Evolutionary conservation across 2,329 filamentous ascomycete species (phyloP), one percentile per base, ranked within the genome.

Genomic region (Daldinia eschscholtzii): DNA sequence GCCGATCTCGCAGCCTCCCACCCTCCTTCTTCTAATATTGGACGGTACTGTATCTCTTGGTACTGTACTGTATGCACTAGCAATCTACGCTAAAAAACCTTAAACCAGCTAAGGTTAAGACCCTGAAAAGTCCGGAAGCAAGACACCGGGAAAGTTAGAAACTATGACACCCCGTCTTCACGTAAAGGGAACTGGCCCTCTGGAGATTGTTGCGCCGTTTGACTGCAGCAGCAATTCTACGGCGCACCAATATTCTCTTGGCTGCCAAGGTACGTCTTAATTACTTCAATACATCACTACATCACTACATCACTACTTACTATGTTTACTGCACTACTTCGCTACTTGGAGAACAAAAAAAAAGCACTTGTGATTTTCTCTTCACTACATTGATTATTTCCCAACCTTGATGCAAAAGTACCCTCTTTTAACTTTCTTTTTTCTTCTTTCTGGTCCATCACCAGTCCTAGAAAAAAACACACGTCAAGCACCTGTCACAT

Each of bases 121-220:
- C 68, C 65, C 65, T 70, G 59, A 68, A 67, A 26, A 48, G 57
- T 61, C 64, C 57, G 64, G 56, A 64, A 61, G 39, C 68, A 68
- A 61, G 56, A 58, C 56, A 57, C 57, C 50, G 23, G n/a, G 13
- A 53, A n/a, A 18, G n/a, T 33, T 28, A 39, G 33, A 6, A 39
- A 61, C 48, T 48, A 72, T 72, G 70, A 72, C 67, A 68, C 70
- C 70, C 64, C 70, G 67, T 23, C 59, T 72, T 59, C 70, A 70
- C 64, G 61, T 72, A 56, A 72, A 70, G 64, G 70, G 70, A 57
- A 60, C 52, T 23, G 65, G 70, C 10, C 61, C 67, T 70, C 64
- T 67, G 28, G 69, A 69, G 33, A 63, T 71, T 15, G 48, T 71
- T 61, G 56, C 67, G 46, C 67, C 67, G 41, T 52, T 57, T 30